Percentiles rank a stretch among this genome's conserved stretches.
Conservation (phyloP, 1,284 basidiomycete species). For the Cryptococcus hybrid region DNA sequence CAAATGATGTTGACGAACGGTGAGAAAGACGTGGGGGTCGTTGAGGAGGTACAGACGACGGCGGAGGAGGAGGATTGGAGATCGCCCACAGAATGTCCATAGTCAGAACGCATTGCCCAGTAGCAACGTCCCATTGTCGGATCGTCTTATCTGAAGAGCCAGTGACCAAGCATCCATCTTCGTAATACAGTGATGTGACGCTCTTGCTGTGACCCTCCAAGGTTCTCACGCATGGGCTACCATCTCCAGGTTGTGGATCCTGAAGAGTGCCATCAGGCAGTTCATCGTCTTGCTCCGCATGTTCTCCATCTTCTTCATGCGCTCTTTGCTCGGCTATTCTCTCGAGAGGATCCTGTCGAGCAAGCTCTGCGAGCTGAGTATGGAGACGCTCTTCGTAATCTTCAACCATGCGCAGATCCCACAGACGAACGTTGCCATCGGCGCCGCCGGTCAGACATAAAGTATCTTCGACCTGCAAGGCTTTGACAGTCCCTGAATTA, state of each 20-base stretch:
- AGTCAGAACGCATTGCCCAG: conserved; percentile 96
- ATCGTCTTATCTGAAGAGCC: conserved; percentile 98
- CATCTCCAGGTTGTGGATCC: conserved; percentile 37
- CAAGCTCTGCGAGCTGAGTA: conserved; percentile 51
- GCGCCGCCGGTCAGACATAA: conserved; percentile 87
- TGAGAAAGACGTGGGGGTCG: conserved; percentile 29
- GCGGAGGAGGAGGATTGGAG: conserved; percentile 69
- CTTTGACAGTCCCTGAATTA: conserved; percentile 64
- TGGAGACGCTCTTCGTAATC: conserved; percentile 65
- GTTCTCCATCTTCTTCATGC: conserved; percentile 12
- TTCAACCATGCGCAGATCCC: conserved; percentile 81
- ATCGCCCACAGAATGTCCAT: conserved; percentile 99
- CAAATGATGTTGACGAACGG: conserved; percentile 46
- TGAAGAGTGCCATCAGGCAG: conserved; percentile 29
- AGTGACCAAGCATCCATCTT: conserved; percentile 90
- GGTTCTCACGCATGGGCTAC: conserved; percentile 67
- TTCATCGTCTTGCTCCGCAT: conserved; percentile 27
- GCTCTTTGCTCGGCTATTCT: conserved; percentile 33
- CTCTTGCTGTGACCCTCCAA: conserved; percentile 91
- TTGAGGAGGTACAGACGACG: conserved; percentile 44
- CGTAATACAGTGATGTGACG: conserved; percentile 91
- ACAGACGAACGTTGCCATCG: conserved; percentile 78
- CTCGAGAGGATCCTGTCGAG: conserved; percentile 38
- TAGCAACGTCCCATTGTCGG: conserved; percentile 95
- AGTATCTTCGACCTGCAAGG: conserved; percentile 89